Percentiles rank a stretch among this genome's conserved stretches.
Conservation (phyloP, 148 eudicot genomes). For the Nepenthes gracilis region DNA sequence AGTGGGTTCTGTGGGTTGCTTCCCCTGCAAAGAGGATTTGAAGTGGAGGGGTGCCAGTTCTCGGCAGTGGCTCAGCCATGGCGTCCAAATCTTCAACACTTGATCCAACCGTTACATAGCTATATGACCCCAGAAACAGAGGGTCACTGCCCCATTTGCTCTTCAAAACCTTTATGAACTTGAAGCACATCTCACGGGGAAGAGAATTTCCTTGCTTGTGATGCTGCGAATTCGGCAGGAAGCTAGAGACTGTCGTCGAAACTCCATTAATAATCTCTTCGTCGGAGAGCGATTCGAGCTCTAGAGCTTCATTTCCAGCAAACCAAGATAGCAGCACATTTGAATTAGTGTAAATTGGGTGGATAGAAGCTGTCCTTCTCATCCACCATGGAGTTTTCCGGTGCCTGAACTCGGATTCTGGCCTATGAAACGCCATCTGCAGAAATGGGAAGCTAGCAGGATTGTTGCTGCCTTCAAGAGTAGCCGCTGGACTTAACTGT, state of each 20-base stretch:
- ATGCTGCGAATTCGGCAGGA: slow-evolving; percentile 15
- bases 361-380: slow-evolving; percentile 56
- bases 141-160: slow-evolving; percentile 85
- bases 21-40: slow-evolving; percentile 96
- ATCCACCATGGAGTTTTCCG: slow-evolving; percentile 83
- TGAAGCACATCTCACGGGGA: slow-evolving; percentile 9
- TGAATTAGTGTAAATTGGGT: slow-evolving; percentile 58
- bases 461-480: not conserved
- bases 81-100: slow-evolving; percentile 77
- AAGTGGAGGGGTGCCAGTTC: slow-evolving; percentile 26
- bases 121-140: slow-evolving; percentile 88
- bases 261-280: slow-evolving; percentile 54
- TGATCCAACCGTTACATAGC: slow-evolving; percentile 83
- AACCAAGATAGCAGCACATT: slow-evolving; percentile 69
- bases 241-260: slow-evolving; percentile 44
- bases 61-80: slow-evolving; percentile 77
- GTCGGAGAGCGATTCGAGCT: slow-evolving; percentile 61
- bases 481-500: slow-evolving; percentile 20
- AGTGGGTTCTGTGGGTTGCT: slow-evolving; percentile 95
- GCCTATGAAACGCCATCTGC: slow-evolving; percentile 63
- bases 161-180: slow-evolving; percentile 48
- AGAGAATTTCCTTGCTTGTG: slow-evolving; percentile 5
- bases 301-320: slow-evolving; percentile 80
- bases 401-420: slow-evolving; percentile 39
- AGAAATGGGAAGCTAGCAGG: slow-evolving; percentile 33